phyloP scores from a whole-genome alignment of 2,329 filamentous ascomycete species.

The Colletotrichum neosansevieriae region DNA sequence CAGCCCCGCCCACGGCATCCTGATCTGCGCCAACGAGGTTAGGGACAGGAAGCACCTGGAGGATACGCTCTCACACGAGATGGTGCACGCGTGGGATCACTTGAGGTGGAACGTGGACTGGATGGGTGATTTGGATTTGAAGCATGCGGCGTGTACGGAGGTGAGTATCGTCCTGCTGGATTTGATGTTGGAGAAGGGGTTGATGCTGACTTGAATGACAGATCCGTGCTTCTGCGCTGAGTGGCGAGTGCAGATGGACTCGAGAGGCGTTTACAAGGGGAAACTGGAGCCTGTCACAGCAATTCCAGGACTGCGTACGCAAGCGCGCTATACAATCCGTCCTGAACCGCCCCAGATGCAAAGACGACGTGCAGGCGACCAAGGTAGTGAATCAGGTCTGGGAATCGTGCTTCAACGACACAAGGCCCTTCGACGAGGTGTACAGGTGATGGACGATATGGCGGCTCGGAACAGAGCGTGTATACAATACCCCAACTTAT shows the following conservation, averaged over 20 bases:
- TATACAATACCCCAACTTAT: conserved; percentile 44
- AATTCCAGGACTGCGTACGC: conserved; percentile 93
- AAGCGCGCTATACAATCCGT: conserved; percentile 84
- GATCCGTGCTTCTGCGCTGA: conserved; percentile 93
- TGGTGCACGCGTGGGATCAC: conserved; percentile 98
- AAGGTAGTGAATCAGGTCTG: conserved; percentile 97
- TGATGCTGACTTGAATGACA: conserved; percentile 51
- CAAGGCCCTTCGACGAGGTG: conserved; percentile 95
- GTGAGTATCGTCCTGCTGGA: conserved; percentile 55
- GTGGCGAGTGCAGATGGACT: conserved; percentile 92
- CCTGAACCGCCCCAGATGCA: conserved; percentile 80
- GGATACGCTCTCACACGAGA: conserved; percentile 95
- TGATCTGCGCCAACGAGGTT: conserved; percentile 94
- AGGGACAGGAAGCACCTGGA: conserved; percentile 84
- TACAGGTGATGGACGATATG: conserved; percentile 72
- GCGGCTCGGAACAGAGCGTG: conserved; percentile 22
- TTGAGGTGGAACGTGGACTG: conserved; percentile 91
- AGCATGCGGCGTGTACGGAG: conserved; percentile 95
- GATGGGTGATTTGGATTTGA: conserved; percentile 75
- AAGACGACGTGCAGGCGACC: conserved; percentile 86
- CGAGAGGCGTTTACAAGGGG: conserved; percentile 86
- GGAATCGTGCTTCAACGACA: conserved; percentile 96
- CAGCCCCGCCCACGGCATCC: conserved; percentile 85
- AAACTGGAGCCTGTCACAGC: conserved; percentile 90
- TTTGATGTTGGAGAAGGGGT: too few species aligned